Conservation (phyloP, 2,329 filamentous ascomycete genomes). For the Mycogone perniciosa region DNA sequence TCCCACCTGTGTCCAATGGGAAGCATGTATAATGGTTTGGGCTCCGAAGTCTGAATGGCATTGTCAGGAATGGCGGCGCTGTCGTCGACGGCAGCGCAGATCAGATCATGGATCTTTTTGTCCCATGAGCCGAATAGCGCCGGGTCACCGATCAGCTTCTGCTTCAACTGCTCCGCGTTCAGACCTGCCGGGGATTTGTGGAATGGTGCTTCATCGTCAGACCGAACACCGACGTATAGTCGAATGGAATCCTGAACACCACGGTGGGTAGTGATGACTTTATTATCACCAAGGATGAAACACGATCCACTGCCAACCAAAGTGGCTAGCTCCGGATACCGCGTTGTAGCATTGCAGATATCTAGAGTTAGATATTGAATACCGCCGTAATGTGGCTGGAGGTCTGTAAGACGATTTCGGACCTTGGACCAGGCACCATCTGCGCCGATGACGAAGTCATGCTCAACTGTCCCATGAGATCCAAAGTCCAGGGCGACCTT, state of each 20-base stretch:
- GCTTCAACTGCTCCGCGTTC: constrained; percentile 14
- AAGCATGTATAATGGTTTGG: constrained; percentile 31
- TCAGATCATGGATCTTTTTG: constrained; percentile 21
- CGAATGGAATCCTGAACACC: constrained; percentile 24
- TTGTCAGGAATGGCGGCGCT: constrained; percentile 14
- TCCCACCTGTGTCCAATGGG: constrained; percentile 39
- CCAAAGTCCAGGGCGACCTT: constrained; percentile 20
- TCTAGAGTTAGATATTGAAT: constrained; percentile 32
- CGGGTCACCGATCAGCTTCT: constrained; percentile 17
- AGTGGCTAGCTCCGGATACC: constrained; percentile 32
- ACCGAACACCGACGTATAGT: constrained; percentile 24
- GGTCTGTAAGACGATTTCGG: constrained; percentile 28
- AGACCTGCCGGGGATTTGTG: constrained; percentile 10
- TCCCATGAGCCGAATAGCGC: constrained; percentile 23
- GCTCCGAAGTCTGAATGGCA: constrained; percentile 10
- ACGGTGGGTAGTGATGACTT: constrained; percentile 31
- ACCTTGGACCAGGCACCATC: constrained; percentile 24
- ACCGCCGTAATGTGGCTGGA: constrained; percentile 33
- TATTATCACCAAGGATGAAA: constrained; percentile 29
- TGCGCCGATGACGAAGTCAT: constrained; percentile 16
- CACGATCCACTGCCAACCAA: constrained; percentile 34
- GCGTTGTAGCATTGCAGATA: constrained; percentile 26
- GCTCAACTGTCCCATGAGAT: constrained; percentile 11
- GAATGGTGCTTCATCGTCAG: constrained; percentile 20
- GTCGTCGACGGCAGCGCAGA: constrained; percentile 23